A percentile compares a stretch with the other conserved stretches of the same genome.
Evolutionary conservation across 305 asterid genomes (phyloP).

Genomic region (Fraxinus xanthoxyloides): DNA sequence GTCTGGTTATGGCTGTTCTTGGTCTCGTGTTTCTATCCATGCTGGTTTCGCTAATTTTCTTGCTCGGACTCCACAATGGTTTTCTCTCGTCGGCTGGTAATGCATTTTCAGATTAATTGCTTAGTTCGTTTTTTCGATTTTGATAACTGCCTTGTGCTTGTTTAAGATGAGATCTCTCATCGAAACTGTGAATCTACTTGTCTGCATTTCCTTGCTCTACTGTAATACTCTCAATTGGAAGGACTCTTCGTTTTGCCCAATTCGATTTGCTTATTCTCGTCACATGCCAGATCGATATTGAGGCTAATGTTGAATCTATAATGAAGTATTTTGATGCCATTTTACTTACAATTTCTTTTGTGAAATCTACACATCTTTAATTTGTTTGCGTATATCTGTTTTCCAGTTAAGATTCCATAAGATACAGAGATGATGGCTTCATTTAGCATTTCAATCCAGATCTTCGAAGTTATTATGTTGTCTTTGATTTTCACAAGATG

Average conservation of each 20-base stretch:
- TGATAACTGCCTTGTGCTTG: background rate
- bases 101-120: background rate
- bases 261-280: background rate
- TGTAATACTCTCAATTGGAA: conserved; percentile 13
- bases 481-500: conserved; percentile 3
- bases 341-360: background rate
- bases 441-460: background rate
- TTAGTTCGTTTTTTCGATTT: background rate
- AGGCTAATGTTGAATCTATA: background rate
- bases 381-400: background rate
- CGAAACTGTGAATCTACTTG: conserved; percentile 11
- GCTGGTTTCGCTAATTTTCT: conserved; percentile 85
- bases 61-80: conserved; percentile 75
- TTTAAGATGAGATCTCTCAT: conserved; percentile 36
- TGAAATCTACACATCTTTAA: background rate
- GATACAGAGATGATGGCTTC: background rate
- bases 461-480: background rate
- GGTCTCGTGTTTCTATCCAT: conserved; percentile 81
- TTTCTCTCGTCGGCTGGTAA: conserved; percentile 68
- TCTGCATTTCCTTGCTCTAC: background rate
- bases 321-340: background rate
- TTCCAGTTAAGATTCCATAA: background rate
- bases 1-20: conserved; percentile 68
- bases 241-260: conserved; percentile 22
- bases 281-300: background rate